A percentile compares a stretch with the other conserved stretches of the same genome.
Evolutionary conservation across 306 rosid species (phyloP).

Genomic region (Arachis hypogaea): DNA sequence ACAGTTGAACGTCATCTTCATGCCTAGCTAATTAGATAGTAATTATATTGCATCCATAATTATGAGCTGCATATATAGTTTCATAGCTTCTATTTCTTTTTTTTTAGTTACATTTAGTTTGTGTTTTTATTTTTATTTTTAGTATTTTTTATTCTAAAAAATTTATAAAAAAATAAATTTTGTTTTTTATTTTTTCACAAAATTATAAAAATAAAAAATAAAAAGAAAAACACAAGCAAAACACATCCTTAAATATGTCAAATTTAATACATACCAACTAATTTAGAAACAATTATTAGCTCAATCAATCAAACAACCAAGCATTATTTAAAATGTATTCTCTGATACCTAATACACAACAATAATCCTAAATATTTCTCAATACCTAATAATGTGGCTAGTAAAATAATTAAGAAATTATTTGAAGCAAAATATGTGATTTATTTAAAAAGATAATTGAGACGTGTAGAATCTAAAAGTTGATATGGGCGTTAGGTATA

Average conservation of each 20-base stretch:
- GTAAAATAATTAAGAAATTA: neutral
- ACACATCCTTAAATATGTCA: neutral
- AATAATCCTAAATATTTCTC: neutral
- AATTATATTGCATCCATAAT: conserved; percentile 20
- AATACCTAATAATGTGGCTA: neutral
- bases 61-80: neutral
- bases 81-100: neutral
- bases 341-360: neutral
- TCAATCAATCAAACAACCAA: no score
- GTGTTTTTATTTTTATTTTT: no score
- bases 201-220: no score
- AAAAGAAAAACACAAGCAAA: no score
- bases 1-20: conserved; percentile 35
- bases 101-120: neutral
- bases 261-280: no score
- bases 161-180: no score
- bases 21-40: neutral
- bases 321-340: no score
- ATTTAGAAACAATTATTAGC: no score
- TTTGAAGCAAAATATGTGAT: neutral
- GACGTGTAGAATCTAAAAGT: neutral
- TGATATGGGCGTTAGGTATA: no score
- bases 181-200: no score
- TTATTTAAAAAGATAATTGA: no score
- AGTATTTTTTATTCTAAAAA: no score